A percentile compares a stretch with the other conserved stretches of the same genome.
These are phyloP conservation scores for Jamesozyma rosinii DNA, from an alignment of 805 yeast genomes.

Conservation along the genomic window DNA sequence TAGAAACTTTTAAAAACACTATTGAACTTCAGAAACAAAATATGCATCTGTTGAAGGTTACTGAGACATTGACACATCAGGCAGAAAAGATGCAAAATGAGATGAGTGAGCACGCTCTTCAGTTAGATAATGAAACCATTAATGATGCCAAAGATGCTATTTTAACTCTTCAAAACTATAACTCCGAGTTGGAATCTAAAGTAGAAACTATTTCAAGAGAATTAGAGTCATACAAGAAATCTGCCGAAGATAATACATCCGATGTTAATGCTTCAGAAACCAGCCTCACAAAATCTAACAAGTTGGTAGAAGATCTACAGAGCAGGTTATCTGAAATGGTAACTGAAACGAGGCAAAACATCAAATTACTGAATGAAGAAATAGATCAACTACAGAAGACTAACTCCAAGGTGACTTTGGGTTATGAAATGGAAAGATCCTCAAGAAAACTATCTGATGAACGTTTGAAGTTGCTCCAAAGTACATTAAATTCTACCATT, in stretches of 20 bases:
- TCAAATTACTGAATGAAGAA: conserved; percentile 42
- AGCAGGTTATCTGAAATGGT: conserved; percentile 14
- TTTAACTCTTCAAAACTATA: conserved; percentile 48
- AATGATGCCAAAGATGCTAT: conserved; percentile 66
- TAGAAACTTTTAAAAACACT: conserved; percentile 58
- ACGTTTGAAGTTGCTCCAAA: conserved; percentile 36
- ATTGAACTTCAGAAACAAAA: conserved; percentile 66
- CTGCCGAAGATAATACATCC: conserved; percentile 11
- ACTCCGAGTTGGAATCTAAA: conserved; percentile 43
- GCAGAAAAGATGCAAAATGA: conserved; percentile 59
- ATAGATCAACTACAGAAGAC: conserved; percentile 33
- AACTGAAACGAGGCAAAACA: conserved; percentile 35
- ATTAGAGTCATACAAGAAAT: conserved; percentile 49
- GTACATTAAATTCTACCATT: conserved; percentile 34
- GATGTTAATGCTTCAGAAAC: background rate
- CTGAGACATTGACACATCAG: conserved; percentile 36
- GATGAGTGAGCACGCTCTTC: conserved; percentile 31
- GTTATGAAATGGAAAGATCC: conserved; percentile 47
- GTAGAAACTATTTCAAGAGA: conserved; percentile 51
- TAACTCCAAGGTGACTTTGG: conserved; percentile 40
- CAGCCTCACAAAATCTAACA: background rate
- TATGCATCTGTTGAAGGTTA: conserved; percentile 54
- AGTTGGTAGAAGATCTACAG: conserved; percentile 24
- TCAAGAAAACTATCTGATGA: conserved; percentile 46
- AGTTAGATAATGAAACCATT: conserved; percentile 38